Evolutionary conservation across 2,329 filamentous ascomycete genomes (phyloP).

Genomic region (Aspergillus flavus): DNA sequence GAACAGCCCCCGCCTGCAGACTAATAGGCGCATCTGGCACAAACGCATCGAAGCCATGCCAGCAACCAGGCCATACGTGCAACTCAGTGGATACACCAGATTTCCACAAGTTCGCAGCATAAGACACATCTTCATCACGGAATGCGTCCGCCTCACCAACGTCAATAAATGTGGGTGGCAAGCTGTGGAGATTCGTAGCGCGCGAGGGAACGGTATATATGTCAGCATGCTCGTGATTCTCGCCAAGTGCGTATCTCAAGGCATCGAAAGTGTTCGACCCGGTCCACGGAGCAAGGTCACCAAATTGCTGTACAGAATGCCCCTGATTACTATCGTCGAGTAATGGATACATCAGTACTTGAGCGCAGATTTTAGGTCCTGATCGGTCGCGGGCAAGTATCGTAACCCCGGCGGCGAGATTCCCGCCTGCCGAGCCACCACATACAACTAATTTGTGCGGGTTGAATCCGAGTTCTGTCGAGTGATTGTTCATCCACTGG

Average conservation of each 20-base stretch:
- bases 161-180: conserved; percentile 17
- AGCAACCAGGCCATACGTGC: conserved; percentile 20
- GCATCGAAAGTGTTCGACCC: neutral
- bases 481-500: conserved; percentile 61
- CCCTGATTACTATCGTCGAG: conserved; percentile 18
- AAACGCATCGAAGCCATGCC: conserved; percentile 20
- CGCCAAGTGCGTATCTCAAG: conserved; percentile 1
- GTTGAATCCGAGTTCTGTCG: conserved; percentile 61
- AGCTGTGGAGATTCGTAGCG: neutral
- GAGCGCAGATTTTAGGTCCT: conserved; percentile 19
- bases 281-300: conserved; percentile 10
- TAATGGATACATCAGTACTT: conserved; percentile 22
- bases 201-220: conserved; percentile 15
- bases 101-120: conserved; percentile 12
- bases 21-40: conserved; percentile 13
- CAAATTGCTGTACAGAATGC: conserved; percentile 14
- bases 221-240: conserved; percentile 25
- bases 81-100: conserved; percentile 11
- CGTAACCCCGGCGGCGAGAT: conserved; percentile 35
- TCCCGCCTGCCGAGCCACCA: conserved; percentile 66
- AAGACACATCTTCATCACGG: conserved; percentile 15
- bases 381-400: conserved; percentile 21
- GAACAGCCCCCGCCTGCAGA: conserved; percentile 2
- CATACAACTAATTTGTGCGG: conserved; percentile 59
- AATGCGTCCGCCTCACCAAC: conserved; percentile 18